Evolutionary conservation across 768 basidiomycete genomes (phyloP).

Genomic region (Termitomyces titanicus): DNA sequence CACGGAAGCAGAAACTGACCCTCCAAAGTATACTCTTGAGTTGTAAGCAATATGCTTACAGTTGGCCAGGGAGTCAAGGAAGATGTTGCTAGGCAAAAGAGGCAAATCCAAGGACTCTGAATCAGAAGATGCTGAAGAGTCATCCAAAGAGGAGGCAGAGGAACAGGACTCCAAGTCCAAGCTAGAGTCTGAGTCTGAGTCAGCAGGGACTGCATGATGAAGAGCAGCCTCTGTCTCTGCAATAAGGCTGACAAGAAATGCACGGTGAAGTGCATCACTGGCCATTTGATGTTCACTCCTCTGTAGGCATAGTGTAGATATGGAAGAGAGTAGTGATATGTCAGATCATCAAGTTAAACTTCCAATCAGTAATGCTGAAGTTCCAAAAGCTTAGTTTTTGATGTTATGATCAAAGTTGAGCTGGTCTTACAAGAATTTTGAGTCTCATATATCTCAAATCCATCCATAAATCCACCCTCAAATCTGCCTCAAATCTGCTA

Average conservation of each 20-base stretch:
- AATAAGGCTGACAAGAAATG: background rate
- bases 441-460: background rate
- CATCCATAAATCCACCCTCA: background rate
- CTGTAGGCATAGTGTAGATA: too few species aligned
- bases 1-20: too few species aligned
- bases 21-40: too few species aligned
- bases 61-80: background rate
- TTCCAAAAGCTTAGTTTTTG: background rate
- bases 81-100: background rate
- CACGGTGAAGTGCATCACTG: background rate
- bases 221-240: background rate
- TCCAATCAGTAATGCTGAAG: background rate
- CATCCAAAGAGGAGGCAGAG: background rate
- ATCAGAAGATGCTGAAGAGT: background rate
- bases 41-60: too few species aligned
- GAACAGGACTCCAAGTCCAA: background rate
- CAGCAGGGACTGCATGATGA: background rate
- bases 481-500: background rate
- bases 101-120: background rate
- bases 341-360: background rate
- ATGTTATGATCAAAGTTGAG: background rate
- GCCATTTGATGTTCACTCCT: background rate
- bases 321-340: too few species aligned
- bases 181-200: background rate
- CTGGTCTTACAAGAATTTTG: background rate